A percentile compares a stretch with the other conserved stretches of the same genome.
Evolutionary conservation across 2,329 filamentous ascomycete genomes (phyloP).

Genomic region (Triangularia verruculosa): DNA sequence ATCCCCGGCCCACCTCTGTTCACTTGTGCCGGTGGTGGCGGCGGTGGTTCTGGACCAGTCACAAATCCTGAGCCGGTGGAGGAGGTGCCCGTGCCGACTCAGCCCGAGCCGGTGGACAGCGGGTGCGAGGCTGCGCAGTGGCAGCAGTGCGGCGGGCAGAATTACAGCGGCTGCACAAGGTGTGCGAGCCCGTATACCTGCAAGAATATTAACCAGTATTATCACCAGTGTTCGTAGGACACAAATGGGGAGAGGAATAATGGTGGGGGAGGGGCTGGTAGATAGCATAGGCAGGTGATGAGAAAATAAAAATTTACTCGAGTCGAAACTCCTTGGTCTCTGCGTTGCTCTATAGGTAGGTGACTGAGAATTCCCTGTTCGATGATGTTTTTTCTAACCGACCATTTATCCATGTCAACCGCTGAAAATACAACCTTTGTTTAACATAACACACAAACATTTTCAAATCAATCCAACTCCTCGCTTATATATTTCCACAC

Average conservation of each 20-base stretch:
- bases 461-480: slow-evolving; percentile 58
- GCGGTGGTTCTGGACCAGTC: neutral
- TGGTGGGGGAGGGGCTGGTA: neutral
- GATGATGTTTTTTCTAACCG: too few relatives aligned
- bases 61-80: neutral
- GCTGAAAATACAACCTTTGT: slow-evolving; percentile 34
- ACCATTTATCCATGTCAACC: neutral
- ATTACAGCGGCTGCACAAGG: slow-evolving; percentile 23
- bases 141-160: slow-evolving; percentile 24
- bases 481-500: slow-evolving; percentile 28
- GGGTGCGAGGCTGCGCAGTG: slow-evolving; percentile 22
- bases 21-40: slow-evolving; percentile 21
- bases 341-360: too few relatives aligned
- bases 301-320: too few relatives aligned
- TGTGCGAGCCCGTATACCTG: slow-evolving; percentile 23
- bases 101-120: neutral
- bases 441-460: too few relatives aligned
- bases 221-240: slow-evolving; percentile 25
- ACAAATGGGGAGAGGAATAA: neutral
- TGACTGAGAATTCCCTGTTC: too few relatives aligned
- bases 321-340: too few relatives aligned
- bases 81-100: neutral
- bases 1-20: slow-evolving; percentile 33
- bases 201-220: slow-evolving; percentile 26
- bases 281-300: neutral